Base-by-base conservation (phyloP, 495 filamentous ascomycete species). In the Podospora anserina region DNA sequence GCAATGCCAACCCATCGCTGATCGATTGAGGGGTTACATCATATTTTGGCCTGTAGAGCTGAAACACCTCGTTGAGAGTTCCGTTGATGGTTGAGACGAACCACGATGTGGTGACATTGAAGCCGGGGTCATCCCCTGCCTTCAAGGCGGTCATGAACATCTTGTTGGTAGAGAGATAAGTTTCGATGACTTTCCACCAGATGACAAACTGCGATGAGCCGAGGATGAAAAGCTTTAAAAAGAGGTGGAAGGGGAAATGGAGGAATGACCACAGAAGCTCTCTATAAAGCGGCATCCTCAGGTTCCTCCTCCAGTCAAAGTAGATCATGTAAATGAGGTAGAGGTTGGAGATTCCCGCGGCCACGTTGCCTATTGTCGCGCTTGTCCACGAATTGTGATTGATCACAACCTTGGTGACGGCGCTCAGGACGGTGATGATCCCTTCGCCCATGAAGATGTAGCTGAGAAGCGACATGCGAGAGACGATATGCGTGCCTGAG, bases 401-500 rank as follows among this genome's bases (percentile, higher is more conserved):
- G 13, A 72, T 61, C 0, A 77, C 74, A 18, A 80, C 72, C 23
- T 65, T 75, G 6, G 71, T 63, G 11, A 78, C 72, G n/a, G 71
- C 74, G 16, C 74, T 69, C 15, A 68, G 68, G 23, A 77, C 60
- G 16, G 70, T 65, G 15, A 77, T 71, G 44, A 89, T 82, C 32
- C 88, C 88, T 74, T 91, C 89, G 15, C 89, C 89, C 64, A 91
- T 81, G 65, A 90, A 88, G 72, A 91, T 89, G 61, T 90, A 79
- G 0, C 89, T 91, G 26, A 91, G 80, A 7, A 91, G 81, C 28
- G 82, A 84, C 84, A 91, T 86, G 53, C 90, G 81, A 56, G 87
- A 81, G 57, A 85, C 84, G 63, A 91, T 78, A 74, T 90, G 88
- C 4, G 88, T 90, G 34, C 85, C 80, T 69, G 88, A 82, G 74